Conservation (phyloP, 805 yeast genomes). For the Blastobotrys muscicola region DNA sequence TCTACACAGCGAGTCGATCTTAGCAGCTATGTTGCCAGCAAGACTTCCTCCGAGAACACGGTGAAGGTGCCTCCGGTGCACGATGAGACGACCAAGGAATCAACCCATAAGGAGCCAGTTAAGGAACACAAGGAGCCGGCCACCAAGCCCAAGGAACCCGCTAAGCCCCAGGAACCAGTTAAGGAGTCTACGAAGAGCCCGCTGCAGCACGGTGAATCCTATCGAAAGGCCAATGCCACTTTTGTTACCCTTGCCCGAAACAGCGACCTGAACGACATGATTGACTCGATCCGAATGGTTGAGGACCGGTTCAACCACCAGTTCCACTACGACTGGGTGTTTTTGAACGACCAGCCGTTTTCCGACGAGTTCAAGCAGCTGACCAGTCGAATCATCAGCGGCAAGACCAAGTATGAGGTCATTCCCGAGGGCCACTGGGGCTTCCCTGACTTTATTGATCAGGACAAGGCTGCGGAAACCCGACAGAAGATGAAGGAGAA, state of each 20-base stretch:
- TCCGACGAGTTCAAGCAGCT: constrained; percentile 55
- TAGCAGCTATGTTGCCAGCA: constrained; percentile 15
- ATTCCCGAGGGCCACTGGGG: constrained; percentile 81
- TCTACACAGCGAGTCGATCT: constrained; percentile 20
- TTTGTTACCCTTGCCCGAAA: constrained; percentile 58
- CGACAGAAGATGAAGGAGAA: constrained; percentile 45
- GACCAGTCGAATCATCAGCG: constrained; percentile 48
- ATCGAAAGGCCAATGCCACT: constrained; percentile 32
- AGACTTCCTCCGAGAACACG: neutral
- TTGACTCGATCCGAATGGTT: constrained; percentile 54
- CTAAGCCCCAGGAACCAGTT: constrained; percentile 4
- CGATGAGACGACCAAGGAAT: constrained; percentile 4
- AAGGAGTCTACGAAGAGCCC: constrained; percentile 7
- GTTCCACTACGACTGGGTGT: constrained; percentile 86
- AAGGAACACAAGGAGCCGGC: neutral
- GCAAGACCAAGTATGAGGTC: constrained; percentile 59
- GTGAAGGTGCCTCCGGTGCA: constrained; percentile 11
- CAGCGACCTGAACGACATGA: constrained; percentile 46
- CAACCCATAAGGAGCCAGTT: constrained; percentile 1
- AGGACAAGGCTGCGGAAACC: constrained; percentile 52
- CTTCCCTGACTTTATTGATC: constrained; percentile 72
- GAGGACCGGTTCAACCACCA: constrained; percentile 74
- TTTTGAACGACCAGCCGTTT: constrained; percentile 73
- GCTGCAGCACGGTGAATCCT: constrained; percentile 10
- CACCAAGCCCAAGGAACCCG: constrained; percentile 2